phyloP scores from a whole-genome alignment of 1,284 basidiomycete genomes.

The Cerrena zonata region DNA sequence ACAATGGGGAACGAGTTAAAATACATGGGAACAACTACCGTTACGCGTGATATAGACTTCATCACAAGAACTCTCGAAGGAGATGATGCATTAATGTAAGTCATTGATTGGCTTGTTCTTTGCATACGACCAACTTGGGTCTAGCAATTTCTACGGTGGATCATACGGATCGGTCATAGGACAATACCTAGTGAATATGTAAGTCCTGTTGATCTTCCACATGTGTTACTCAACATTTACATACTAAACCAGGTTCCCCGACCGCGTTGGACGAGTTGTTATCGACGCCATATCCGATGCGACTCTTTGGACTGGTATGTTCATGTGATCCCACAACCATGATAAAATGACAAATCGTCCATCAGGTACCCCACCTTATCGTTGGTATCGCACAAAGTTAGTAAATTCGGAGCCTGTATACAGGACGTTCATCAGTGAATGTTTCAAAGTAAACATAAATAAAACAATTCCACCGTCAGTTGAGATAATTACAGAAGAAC shows the following conservation, averaged over 20 bases:
- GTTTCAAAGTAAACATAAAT: constrained; percentile 27
- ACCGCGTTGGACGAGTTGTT: constrained; percentile 20
- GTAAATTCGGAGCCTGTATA: constrained; percentile 28
- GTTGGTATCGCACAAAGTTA: constrained; percentile 31
- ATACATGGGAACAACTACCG: constrained; percentile 5
- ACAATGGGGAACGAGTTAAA: constrained; percentile 2
- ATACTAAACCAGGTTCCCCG: constrained; percentile 13
- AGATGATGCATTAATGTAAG: constrained; percentile 35
- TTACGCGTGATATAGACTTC: constrained; percentile 26
- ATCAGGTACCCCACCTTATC: constrained; percentile 29
- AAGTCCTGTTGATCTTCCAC: not conserved
- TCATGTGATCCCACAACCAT: not conserved
- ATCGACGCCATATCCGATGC: constrained; percentile 24
- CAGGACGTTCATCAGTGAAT: constrained; percentile 28
- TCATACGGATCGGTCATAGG: constrained; percentile 24
- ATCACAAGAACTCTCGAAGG: constrained; percentile 36
- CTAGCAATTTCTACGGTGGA: constrained; percentile 23
- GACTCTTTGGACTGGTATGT: constrained; percentile 25
- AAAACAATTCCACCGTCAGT: not conserved
- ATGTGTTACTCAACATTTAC: not conserved
- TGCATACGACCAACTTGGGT: constrained; percentile 8
- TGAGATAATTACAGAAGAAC: constrained; percentile 14
- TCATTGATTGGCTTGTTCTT: not conserved
- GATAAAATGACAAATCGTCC: not conserved
- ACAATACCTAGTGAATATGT: constrained; percentile 24